phyloP scores from a whole-genome alignment of 2,329 filamentous ascomycete genomes.

The Cercospora sojina region DNA sequence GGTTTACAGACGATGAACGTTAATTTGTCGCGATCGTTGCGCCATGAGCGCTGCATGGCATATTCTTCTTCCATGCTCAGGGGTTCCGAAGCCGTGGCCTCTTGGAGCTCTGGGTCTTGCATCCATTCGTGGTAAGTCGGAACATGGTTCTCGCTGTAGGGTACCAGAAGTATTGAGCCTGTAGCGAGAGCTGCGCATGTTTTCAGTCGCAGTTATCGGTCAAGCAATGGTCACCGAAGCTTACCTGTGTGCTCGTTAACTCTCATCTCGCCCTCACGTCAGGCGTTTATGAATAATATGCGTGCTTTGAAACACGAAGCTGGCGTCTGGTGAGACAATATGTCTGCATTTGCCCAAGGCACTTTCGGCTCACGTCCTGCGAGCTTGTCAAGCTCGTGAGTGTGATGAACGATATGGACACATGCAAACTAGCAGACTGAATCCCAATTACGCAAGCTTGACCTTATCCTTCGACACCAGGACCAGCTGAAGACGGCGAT shows the following conservation, averaged over 20 bases:
- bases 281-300: not conserved
- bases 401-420: not conserved
- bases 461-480: not conserved
- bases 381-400: not conserved
- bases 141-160: conserved; percentile 81
- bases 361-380: not conserved
- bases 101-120: conserved; percentile 78
- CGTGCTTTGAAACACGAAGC: no score
- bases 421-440: not conserved
- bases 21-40: conserved; percentile 76
- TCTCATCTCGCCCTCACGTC: conserved; percentile 37
- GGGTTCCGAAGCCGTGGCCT: conserved; percentile 83
- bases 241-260: conserved; percentile 45
- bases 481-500: not conserved
- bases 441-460: not conserved
- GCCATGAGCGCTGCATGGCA: conserved; percentile 87
- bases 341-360: not conserved
- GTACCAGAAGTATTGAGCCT: conserved; percentile 69
- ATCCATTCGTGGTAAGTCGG: conserved; percentile 86
- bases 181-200: conserved; percentile 46
- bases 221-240: not conserved
- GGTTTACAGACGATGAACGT: conserved; percentile 80
- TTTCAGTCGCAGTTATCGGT: not conserved
- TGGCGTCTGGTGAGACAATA: not conserved
- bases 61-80: conserved; percentile 80